Conservation (phyloP, 495 filamentous ascomycete species). For the Penicillium macrosclerotiorum region DNA sequence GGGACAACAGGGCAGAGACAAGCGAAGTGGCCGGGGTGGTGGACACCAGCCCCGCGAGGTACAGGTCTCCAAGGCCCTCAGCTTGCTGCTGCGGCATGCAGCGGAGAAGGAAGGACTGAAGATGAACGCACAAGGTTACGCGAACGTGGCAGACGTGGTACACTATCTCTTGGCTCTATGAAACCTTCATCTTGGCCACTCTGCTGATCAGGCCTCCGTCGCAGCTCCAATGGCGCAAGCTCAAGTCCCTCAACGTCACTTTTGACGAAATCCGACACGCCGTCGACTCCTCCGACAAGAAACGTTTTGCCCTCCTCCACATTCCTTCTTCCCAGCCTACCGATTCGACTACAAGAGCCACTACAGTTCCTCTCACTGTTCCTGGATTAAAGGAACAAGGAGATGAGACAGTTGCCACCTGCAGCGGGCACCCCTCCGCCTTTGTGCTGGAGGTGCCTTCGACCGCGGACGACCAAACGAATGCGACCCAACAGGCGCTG, state of each 20-base stretch:
- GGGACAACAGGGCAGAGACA: constrained; percentile 9
- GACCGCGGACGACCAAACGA: constrained; percentile 24
- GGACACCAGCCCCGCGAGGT: constrained; percentile 50
- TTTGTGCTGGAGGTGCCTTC: constrained; percentile 11
- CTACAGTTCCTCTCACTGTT: constrained; percentile 9
- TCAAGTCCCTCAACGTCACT: constrained; percentile 66
- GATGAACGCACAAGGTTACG: constrained; percentile 77
- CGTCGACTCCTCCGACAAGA: constrained; percentile 79
- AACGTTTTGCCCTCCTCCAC: constrained; percentile 72
- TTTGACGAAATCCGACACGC: constrained; percentile 70
- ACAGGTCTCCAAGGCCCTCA: constrained; percentile 76
- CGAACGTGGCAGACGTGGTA: constrained; percentile 74
- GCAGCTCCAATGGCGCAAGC: constrained; percentile 67
- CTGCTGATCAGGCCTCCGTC: constrained; percentile 1
- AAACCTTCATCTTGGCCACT: not conserved
- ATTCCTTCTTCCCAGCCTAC: constrained; percentile 31
- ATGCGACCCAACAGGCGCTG: constrained; percentile 30
- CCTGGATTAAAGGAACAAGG: constrained; percentile 14
- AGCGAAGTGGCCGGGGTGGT: constrained; percentile 14
- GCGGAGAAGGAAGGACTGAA: constrained; percentile 74
- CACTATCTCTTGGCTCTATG: constrained; percentile 26
- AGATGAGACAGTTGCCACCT: constrained; percentile 1
- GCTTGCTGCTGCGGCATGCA: constrained; percentile 76
- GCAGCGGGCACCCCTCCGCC: constrained; percentile 8
- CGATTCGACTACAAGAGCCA: constrained; percentile 13